Evolutionary conservation across 192 early-diverging fungal species (phyloP).

Genomic region (Entomortierella beljakovae): DNA sequence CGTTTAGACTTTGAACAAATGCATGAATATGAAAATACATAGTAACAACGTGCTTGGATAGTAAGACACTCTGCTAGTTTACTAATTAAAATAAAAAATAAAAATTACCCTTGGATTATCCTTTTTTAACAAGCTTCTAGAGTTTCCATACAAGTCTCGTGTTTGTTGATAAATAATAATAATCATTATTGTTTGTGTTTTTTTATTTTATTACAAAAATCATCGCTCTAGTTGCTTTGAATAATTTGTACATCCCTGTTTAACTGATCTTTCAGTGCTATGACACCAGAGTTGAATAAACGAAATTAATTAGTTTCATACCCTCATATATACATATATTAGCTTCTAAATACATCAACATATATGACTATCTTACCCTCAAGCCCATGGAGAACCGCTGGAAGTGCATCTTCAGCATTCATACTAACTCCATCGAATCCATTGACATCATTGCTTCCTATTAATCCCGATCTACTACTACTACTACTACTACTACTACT

Average conservation of each 20-base stretch:
- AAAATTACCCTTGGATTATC: neutral
- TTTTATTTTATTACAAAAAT: too few species aligned
- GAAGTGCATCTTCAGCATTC: neutral
- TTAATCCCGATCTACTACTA: neutral
- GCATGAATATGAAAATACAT: too few species aligned
- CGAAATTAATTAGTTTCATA: neutral
- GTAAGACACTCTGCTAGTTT: too few species aligned
- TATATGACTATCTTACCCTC: neutral
- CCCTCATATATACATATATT: too few species aligned
- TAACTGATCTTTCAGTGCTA: constrained; percentile 34
- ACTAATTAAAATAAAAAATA: neutral
- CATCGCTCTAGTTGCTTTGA: constrained; percentile 36
- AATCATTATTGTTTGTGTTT: too few species aligned
- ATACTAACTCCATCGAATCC: neutral
- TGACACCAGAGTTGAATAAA: neutral
- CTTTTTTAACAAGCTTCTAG: neutral
- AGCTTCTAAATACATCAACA: too few species aligned
- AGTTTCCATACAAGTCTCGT: neutral
- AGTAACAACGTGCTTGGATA: too few species aligned
- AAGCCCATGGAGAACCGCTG: constrained; percentile 2
- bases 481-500: neutral
- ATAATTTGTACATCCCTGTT: constrained; percentile 31
- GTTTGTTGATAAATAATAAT: too few species aligned
- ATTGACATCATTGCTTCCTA: neutral
- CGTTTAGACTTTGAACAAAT: too few species aligned